phyloP scores from a whole-genome alignment of 192 early-diverging fungal species.

The Backusella liffmaniae region DNA sequence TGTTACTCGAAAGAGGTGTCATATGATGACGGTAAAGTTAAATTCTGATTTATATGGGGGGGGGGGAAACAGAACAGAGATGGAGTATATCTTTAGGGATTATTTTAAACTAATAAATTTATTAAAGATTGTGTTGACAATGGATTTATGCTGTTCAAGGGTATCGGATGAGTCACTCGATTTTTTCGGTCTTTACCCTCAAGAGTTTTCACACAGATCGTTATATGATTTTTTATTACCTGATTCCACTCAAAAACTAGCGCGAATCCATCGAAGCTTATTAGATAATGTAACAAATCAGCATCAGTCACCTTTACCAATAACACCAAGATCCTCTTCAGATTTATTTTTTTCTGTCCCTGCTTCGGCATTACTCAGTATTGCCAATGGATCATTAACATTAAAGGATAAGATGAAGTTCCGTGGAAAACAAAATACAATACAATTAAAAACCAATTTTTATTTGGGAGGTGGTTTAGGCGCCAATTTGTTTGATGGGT shows the following conservation, averaged over 20 bases:
- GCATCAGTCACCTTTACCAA: constrained; percentile 7
- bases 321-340: constrained; percentile 22
- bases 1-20: not conserved
- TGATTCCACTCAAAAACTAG: constrained; percentile 34
- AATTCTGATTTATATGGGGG: not conserved
- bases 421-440: constrained; percentile 41
- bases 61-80: not conserved
- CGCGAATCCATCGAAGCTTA: constrained; percentile 31
- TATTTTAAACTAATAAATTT: not conserved
- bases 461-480: constrained; percentile 61
- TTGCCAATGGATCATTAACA: constrained; percentile 39
- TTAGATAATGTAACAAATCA: constrained; percentile 34
- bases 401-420: constrained; percentile 44
- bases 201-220: constrained; percentile 49
- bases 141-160: constrained; percentile 47
- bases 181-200: constrained; percentile 48
- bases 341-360: constrained; percentile 32
- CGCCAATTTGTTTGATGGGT: constrained; percentile 42
- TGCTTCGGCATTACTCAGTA: constrained; percentile 4
- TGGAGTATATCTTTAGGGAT: not conserved
- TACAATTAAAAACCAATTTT: constrained; percentile 31
- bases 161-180: constrained; percentile 51
- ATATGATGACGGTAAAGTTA: constrained; percentile 12
- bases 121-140: constrained; percentile 40
- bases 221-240: constrained; percentile 42